Base-by-base conservation (phyloP, 1,139 yeast species). In the Entelexis sorbosivorans region DNA sequence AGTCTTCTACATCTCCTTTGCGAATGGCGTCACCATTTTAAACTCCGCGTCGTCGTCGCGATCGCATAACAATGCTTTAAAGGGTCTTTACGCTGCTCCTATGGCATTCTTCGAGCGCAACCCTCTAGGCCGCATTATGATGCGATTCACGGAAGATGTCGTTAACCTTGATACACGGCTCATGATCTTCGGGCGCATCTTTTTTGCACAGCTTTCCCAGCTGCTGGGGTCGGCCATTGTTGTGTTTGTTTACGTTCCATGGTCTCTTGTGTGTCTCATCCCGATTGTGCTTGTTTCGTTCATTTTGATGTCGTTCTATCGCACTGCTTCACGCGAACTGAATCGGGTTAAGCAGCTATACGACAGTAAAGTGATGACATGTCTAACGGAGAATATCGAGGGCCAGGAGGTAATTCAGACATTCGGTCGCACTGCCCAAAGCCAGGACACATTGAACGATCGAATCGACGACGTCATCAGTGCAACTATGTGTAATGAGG, bases 141-240 rank as follows among this genome's bases (percentile, higher is more conserved):
- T 81, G 64, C 70, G 91, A 54, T 81, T 81, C 64, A 81, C 94
- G 1, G 84, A 83, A 61, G 96, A 87, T 65, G 82, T 93, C 0
- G 94, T 85, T 63, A 79, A 81, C 32, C 69, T 86, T 60, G 96
- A 87, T 64, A 82, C 82, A 62, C 88, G 81, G 59, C 50, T 64
- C 44, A 54, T 57, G 19, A 53, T 51, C 49, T 58, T 57, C 33
- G 42, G 60, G 36, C 56, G 59, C 1, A 52, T 58, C 54, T 47
- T 56, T 11, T 50, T 57, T 43, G 52, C 56, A 43, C 48, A 55
- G 10, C 31, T 56, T 11, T 52, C 53, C 22, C 36, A 44, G 26
- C 38, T 62, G 14, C n/a, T 60, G 2, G 58, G 58, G 2, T 55
- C 58, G 17, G 50, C 62, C 10, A 44, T 63, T n/a, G 57, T 58